These are phyloP conservation scores for Pythium plurisporium DNA, from an alignment of 352 stramenopile genomes.

Conservation along the genomic window DNA sequence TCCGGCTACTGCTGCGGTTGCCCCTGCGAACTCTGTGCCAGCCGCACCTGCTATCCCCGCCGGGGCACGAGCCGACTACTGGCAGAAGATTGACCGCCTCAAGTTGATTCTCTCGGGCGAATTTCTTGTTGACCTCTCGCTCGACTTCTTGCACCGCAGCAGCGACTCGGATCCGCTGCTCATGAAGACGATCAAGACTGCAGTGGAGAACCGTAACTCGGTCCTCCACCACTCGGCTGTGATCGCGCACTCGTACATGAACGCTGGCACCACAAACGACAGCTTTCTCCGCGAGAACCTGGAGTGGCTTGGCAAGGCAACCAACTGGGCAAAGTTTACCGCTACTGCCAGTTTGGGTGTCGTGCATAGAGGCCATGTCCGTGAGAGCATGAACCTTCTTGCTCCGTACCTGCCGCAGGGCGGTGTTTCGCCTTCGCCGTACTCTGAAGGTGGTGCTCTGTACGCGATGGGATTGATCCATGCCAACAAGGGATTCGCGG, in stretches of 20 bases:
- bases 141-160: constrained; percentile 92
- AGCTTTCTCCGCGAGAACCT: constrained; percentile 98
- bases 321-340: constrained; percentile 99
- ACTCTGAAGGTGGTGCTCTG: constrained; percentile 96
- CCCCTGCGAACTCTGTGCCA: constrained; percentile 13
- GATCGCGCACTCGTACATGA: constrained; percentile 96
- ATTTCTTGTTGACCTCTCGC: constrained; percentile 91
- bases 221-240: constrained; percentile 97
- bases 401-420: constrained; percentile 96
- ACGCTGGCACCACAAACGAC: constrained; percentile 97
- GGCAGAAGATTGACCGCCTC: constrained; percentile 79
- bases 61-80: constrained; percentile 69
- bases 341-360: constrained; percentile 97
- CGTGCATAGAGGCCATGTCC: constrained; percentile 97
- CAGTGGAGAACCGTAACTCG: constrained; percentile 94
- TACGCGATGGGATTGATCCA: constrained; percentile 99
- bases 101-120: constrained; percentile 83
- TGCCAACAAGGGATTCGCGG: constrained; percentile 91
- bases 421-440: constrained; percentile 87
- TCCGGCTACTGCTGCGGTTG: constrained; percentile 8
- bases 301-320: constrained; percentile 98
- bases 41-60: constrained; percentile 32
- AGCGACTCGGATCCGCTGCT: constrained; percentile 90
- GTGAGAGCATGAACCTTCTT: constrained; percentile 97
- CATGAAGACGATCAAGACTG: constrained; percentile 93